A percentile compares a stretch with the other conserved stretches of the same genome.
Evolutionary conservation across 2,329 filamentous ascomycete species (phyloP).

Genomic region (Arthrocladium fulminans): DNA sequence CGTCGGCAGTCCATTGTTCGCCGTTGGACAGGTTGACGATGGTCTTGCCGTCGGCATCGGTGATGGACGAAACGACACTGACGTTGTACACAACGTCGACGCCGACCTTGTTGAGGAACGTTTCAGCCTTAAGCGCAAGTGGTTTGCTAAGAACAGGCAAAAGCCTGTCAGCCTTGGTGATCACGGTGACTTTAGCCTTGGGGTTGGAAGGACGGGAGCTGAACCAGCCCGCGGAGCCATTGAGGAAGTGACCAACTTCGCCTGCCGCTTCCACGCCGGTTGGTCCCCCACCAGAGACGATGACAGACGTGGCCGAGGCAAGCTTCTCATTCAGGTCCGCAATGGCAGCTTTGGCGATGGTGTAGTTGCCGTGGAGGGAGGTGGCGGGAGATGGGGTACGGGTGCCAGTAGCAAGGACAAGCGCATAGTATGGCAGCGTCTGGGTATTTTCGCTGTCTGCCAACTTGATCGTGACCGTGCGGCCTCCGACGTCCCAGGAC

Average conservation of each 20-base stretch:
- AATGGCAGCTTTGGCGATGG: slow-evolving; percentile 33
- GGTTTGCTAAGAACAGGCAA: slow-evolving; percentile 34
- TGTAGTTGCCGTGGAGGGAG: slow-evolving; percentile 29
- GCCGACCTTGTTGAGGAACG: slow-evolving; percentile 36
- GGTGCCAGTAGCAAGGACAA: slow-evolving; percentile 44
- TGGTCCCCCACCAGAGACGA: slow-evolving; percentile 40
- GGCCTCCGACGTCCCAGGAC: slow-evolving; percentile 6
- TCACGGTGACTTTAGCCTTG: slow-evolving; percentile 38
- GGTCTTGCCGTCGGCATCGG: slow-evolving; percentile 24
- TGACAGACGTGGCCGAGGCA: slow-evolving; percentile 33
- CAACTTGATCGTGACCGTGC: slow-evolving; percentile 27
- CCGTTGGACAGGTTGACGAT: slow-evolving; percentile 36
- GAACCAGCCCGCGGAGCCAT: slow-evolving; percentile 37
- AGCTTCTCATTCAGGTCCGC: slow-evolving; percentile 34
- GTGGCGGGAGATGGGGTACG: slow-evolving; percentile 40
- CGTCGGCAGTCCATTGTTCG: slow-evolving; percentile 33
- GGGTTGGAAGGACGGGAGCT: slow-evolving; percentile 26
- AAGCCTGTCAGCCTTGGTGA: slow-evolving; percentile 33
- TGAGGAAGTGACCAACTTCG: slow-evolving; percentile 45
- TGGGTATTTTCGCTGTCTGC: slow-evolving; percentile 12
- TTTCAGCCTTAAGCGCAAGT: slow-evolving; percentile 36
- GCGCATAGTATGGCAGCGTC: slow-evolving; percentile 33
- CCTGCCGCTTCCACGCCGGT: slow-evolving; percentile 41
- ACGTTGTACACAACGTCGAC: slow-evolving; percentile 40
- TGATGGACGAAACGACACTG: slow-evolving; percentile 9